phyloP scores from a whole-genome alignment of 2,329 filamentous ascomycete genomes.

The Trichoderma koningii region DNA sequence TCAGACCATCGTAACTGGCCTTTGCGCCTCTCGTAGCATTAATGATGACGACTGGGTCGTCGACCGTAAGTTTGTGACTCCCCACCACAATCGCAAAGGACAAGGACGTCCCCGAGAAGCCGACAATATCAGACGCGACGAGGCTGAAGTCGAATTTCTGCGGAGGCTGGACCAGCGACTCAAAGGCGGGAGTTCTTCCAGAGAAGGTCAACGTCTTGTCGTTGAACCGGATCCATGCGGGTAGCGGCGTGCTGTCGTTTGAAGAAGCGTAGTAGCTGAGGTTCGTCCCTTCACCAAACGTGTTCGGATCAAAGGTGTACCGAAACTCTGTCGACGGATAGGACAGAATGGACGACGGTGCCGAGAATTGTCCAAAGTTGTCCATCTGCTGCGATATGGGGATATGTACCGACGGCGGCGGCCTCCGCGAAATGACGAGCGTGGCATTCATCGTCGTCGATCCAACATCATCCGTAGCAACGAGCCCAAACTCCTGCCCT shows the following conservation, averaged over 20 bases:
- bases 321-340: constrained; percentile 56
- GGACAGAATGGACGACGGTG: constrained; percentile 60
- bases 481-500: constrained; percentile 63
- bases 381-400: constrained; percentile 61
- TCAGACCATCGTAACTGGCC: constrained; percentile 56
- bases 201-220: constrained; percentile 63
- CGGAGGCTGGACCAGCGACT: constrained; percentile 65
- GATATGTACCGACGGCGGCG: constrained; percentile 55
- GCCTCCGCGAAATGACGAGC: constrained; percentile 65
- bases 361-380: constrained; percentile 60
- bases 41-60: constrained; percentile 56
- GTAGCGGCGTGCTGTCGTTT: constrained; percentile 76
- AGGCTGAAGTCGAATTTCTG: constrained; percentile 72
- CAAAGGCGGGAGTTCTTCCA: constrained; percentile 67
- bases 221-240: constrained; percentile 83
- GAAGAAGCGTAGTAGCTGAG: constrained; percentile 78
- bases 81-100: constrained; percentile 73
- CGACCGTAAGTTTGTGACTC: constrained; percentile 67
- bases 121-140: constrained; percentile 77
- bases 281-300: constrained; percentile 60
- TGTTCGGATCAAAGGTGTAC: constrained; percentile 57
- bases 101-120: constrained; percentile 68
- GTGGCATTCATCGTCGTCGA: constrained; percentile 66
- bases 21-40: constrained; percentile 57
- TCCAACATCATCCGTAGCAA: constrained; percentile 68